phyloP scores from a whole-genome alignment of 1,284 basidiomycete species.

The Malassezia sympodialis region DNA sequence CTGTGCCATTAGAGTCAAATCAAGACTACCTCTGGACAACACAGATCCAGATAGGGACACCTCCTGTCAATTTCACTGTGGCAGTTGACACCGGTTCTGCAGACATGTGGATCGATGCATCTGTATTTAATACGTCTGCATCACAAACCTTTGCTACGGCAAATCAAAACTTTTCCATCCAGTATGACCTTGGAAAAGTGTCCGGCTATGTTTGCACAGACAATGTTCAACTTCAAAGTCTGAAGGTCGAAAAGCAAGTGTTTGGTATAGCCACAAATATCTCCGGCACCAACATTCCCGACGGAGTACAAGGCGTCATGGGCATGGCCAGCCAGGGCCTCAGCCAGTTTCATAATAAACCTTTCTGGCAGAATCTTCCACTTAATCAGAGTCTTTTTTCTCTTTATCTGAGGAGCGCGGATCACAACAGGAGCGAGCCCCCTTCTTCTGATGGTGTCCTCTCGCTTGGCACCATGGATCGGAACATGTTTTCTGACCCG shows the following conservation, averaged over 20 bases:
- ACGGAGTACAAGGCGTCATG: constrained; percentile 49
- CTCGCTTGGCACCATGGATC: constrained; percentile 33
- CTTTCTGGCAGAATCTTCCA: constrained; percentile 57
- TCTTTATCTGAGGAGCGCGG: neutral
- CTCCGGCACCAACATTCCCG: constrained; percentile 36
- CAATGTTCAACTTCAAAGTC: constrained; percentile 44
- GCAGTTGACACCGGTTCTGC: constrained; percentile 64
- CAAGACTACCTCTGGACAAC: neutral
- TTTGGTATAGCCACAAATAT: constrained; percentile 46
- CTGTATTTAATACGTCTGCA: constrained; percentile 30
- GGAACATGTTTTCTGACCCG: constrained; percentile 25
- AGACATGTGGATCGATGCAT: constrained; percentile 62
- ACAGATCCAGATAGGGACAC: constrained; percentile 47
- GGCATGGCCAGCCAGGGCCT: constrained; percentile 48
- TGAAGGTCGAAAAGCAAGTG: constrained; percentile 41
- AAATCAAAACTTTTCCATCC: constrained; percentile 57
- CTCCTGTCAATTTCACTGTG: constrained; percentile 50
- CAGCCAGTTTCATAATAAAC: constrained; percentile 51
- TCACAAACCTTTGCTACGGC: constrained; percentile 28
- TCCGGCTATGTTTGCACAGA: constrained; percentile 63
- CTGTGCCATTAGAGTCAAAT: neutral
- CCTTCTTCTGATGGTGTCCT: constrained; percentile 24
- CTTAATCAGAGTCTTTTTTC: neutral
- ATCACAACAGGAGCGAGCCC: neutral
- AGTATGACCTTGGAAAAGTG: constrained; percentile 71